phyloP scores from a whole-genome alignment of 768 basidiomycete species.

The Amanita exitialis region DNA sequence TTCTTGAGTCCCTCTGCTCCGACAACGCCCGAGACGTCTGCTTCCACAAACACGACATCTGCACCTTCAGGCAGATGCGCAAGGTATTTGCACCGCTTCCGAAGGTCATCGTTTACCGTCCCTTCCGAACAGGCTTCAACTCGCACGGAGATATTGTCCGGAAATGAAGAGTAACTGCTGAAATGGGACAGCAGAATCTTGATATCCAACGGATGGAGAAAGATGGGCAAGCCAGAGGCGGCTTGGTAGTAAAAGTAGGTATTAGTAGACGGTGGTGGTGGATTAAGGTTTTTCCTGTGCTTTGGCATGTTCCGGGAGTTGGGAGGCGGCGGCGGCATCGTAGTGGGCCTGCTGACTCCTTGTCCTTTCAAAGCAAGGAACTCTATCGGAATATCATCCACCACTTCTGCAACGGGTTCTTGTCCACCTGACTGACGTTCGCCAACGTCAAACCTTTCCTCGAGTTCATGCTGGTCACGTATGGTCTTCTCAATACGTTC shows the following conservation, averaged over 20 bases:
- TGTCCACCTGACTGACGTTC: constrained; percentile 19
- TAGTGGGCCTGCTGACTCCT: constrained; percentile 8
- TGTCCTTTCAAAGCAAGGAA: constrained; percentile 37
- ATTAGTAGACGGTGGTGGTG: constrained; percentile 78
- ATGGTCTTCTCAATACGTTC: constrained; percentile 53
- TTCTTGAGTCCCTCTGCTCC: constrained; percentile 65
- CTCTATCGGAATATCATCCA: constrained; percentile 43
- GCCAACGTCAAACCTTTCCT: constrained; percentile 26
- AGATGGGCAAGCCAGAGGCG: constrained; percentile 82
- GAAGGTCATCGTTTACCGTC: constrained; percentile 85
- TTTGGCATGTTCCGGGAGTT: constrained; percentile 35
- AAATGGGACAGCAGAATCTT: constrained; percentile 84
- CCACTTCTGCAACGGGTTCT: constrained; percentile 4
- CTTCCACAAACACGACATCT: constrained; percentile 91
- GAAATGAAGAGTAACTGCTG: constrained; percentile 72
- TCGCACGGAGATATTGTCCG: constrained; percentile 69
- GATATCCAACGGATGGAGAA: constrained; percentile 94
- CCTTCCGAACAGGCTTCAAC: constrained; percentile 71
- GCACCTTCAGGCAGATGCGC: constrained; percentile 85
- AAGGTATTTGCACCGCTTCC: constrained; percentile 94
- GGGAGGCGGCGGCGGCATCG: constrained; percentile 9
- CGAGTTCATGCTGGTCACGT: constrained; percentile 46
- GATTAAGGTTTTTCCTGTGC: constrained; percentile 73
- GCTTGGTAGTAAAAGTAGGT: constrained; percentile 97
- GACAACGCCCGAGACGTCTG: constrained; percentile 72